Base-by-base conservation (phyloP, 768 basidiomycete genomes). In the Mycena vitilis region DNA sequence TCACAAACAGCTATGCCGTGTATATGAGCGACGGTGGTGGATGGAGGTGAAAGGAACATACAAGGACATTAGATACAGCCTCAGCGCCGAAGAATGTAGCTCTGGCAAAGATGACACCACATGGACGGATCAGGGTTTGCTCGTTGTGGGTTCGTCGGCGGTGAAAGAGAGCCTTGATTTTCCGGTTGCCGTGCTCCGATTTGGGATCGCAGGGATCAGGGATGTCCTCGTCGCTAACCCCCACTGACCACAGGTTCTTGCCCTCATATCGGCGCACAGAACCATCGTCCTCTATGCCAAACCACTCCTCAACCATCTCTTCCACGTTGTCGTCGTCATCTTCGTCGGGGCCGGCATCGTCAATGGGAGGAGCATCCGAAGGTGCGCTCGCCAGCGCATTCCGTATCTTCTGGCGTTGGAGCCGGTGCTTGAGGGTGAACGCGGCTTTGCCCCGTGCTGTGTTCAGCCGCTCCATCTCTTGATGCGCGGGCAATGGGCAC, bases 71-170 rank as follows among this genome's bases (percentile, higher is more conserved):
- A 38, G 71, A 73, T 0, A 72, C 56, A 2, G 73, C 68, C 58
- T 75, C 73, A 10, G 75, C 74, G 10, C 52, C 54, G 38, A 36
- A 73, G 37, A 76, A 68, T 1, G 75, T 75, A 20, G 65, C 73
- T 12, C 71, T 57, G 0, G 62, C 60, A 34, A 65, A 25, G 11
- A 77, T 71, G 13, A 76, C 60, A 15, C 73, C 71, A 64, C 47
- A 48, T 5, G 47, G 47, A 2, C 47, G 47, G 4, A 48, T n/a
- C 2, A 22, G 20, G 4, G n/a, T 48, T 13, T 48, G 47, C 22
- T 48, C 47, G n/a, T 48, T 48, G n/a, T 48, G 47, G 5, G 47
- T 48, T 4, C 47, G 47, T 5, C n/a, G n/a, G 6, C 47, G 15
- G 47, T 22, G 20, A 22, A 48, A 48, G 8, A 48, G 47, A 2